Percentiles rank a stretch among this genome's conserved stretches.
Evolutionary conservation across 495 filamentous ascomycete species (phyloP).

Genomic region (Neurospora terricola): DNA sequence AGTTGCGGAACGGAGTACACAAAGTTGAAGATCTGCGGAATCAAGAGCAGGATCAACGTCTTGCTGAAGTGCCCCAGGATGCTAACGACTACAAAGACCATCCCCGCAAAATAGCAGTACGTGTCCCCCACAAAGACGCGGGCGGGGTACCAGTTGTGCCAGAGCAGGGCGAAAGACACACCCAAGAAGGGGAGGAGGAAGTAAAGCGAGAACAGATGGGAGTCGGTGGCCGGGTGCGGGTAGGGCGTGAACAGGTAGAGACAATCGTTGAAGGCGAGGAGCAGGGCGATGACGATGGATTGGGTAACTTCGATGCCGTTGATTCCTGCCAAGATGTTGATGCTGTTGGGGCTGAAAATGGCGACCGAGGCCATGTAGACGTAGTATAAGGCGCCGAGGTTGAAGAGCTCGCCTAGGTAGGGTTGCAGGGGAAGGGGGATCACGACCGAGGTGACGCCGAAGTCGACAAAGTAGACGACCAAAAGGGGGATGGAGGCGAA

Average conservation of each 20-base stretch:
- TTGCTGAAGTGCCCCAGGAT: conserved; percentile 98
- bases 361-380: conserved; percentile 88
- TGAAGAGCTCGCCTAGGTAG: conserved; percentile 71
- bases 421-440: conserved; percentile 73
- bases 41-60: conserved; percentile 79
- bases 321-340: conserved; percentile 96
- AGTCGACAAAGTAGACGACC: conserved; percentile 95
- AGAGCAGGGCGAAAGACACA: conserved; percentile 75
- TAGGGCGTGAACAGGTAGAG: conserved; percentile 71
- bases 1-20: conserved; percentile 86
- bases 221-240: conserved; percentile 88
- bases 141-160: conserved; percentile 94
- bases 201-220: conserved; percentile 90
- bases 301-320: conserved; percentile 96
- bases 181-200: conserved; percentile 90
- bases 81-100: conserved; percentile 95
- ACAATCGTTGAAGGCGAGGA: conserved; percentile 75
- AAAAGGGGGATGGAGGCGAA: conserved; percentile 91
- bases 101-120: conserved; percentile 98
- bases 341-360: conserved; percentile 95
- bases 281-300: conserved; percentile 77
- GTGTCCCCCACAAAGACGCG: conserved; percentile 96
- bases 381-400: conserved; percentile 89
- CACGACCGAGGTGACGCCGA: conserved; percentile 90
- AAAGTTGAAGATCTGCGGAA: conserved; percentile 96